Base-by-base conservation (phyloP, 768 basidiomycete species). In the Leccinum imitatum region DNA sequence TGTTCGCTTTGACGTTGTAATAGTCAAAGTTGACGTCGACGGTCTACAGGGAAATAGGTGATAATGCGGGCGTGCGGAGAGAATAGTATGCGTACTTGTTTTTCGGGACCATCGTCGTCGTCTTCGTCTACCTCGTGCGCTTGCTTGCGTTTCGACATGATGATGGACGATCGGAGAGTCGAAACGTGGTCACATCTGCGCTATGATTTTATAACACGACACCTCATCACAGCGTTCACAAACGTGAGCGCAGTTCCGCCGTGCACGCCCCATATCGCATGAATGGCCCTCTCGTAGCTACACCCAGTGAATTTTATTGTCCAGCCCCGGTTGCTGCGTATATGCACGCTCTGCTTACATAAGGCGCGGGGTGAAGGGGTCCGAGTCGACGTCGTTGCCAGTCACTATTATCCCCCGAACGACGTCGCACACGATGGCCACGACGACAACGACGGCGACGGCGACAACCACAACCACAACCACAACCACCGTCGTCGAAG, bases 1-100 rank as follows among this genome's bases (percentile, higher is more conserved):
- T 75, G 25, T 72, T 81, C 3, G 90, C 85, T 64, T 91, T 88
- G 6, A 92, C 86, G 72, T 92, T 88, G 80, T 92, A 95, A 71
- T 97, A 98, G 64, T 97, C 94, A 69, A 98, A 98, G 31, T 73
- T 61, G 53, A 73, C 73, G 54, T 73, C 71, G 27, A 70, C 63
- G 21, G 67, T 31, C 9, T 58, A 62, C 13, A 25, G 25, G 25
- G 25, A 25, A 25, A 25, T 25, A 25, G 25, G 25, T 25, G 25
- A 25, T 25, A 25, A 25, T 25, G 25, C 25, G 25, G 25, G 25
- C 9, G 1, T 19, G 14, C 6, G 11, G 15, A 25, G 6, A 6
- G 15, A n/a, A 47, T 30, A 27, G 25, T 27, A 13, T 25, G 75
- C 80, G 62, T 74, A 80, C 80, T 53, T 69, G 73, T 62, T 79